These are phyloP conservation scores for Ceriops zippeliana DNA, from an alignment of 345 rosid genomes.

Conservation along the genomic window DNA sequence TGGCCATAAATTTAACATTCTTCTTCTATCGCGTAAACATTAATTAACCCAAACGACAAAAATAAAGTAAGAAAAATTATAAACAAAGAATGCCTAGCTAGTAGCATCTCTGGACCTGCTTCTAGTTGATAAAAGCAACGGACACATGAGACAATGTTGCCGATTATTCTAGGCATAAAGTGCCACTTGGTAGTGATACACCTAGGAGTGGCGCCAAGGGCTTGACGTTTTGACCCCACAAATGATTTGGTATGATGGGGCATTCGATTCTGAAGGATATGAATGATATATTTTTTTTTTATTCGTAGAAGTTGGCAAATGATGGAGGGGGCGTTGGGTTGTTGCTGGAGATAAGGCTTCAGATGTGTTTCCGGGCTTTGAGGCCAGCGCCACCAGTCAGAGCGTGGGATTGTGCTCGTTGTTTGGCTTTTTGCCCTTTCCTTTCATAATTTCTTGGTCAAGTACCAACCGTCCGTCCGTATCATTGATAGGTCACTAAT, in stretches of 20 bases:
- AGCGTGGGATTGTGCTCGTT: constrained; percentile 29
- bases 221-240: constrained; percentile 19
- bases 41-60: constrained; percentile 9
- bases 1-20: constrained; percentile 9
- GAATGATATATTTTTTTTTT: constrained; percentile 9
- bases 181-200: not conserved
- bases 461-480: constrained; percentile 21
- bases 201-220: constrained; percentile 5
- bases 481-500: constrained; percentile 22
- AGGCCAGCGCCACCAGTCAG: constrained; percentile 30
- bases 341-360: constrained; percentile 52
- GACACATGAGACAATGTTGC: not conserved
- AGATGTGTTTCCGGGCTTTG: constrained; percentile 27
- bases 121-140: not conserved
- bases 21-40: constrained; percentile 4
- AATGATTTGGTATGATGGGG: constrained; percentile 44
- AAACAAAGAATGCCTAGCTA: constrained; percentile 16
- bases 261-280: constrained; percentile 36
- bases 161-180: no score
- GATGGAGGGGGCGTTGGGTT: constrained; percentile 19
- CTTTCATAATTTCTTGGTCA: not conserved
- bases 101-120: not conserved
- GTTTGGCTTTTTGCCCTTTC: constrained; percentile 27
- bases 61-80: constrained; percentile 4
- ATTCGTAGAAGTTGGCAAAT: constrained; percentile 14